Base-by-base conservation (phyloP, 345 rosid genomes). In the Aquilaria sinensis region DNA sequence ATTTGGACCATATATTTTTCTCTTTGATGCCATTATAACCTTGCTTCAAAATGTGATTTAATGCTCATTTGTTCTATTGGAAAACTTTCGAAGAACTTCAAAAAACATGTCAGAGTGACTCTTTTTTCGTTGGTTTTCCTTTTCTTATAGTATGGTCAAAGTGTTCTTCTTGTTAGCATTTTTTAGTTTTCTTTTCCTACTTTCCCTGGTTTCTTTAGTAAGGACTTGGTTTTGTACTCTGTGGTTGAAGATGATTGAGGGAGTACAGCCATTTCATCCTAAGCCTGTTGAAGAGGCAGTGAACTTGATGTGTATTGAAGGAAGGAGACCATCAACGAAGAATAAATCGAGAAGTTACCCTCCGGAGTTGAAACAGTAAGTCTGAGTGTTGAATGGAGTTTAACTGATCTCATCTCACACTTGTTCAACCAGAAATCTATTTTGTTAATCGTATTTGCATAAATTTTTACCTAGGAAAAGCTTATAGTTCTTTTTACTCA, bases 351-450 rank as follows among this genome's bases (percentile, higher is more conserved):
- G 78, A 77, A 72, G 71, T 66, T 90, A 80, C 73, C 87, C 89
- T 63, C 86, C 81, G 47, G 97, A 85, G 37, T 23, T 90, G 66
- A 90, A 72, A 79, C 85, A 87, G 96, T 90, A 80, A 76, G 92
- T 72, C 64, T 32, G 4, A 37, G 43, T 37, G 8, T 37, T 37
- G 7, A 37, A 37, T 37, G 43, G 43, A 37, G 8, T 16, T 16
- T 16, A 16, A 16, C 23, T 37, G 8, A 37, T 4, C 43, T 37
- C 5, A 37, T 37, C 43, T 8, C 8, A 37, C 43, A 7, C 63
- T 23, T 51, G 34, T 37, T 37, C 8, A 5, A 37, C 5, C 43
- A 37, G 8, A 13, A 51, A 2, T 9, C 13, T 6, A 51, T 13
- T 1, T 15, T 14, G 29, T n/a, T n/a, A 51, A 29, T 51, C 15